Base-by-base conservation (phyloP, 1,139 yeast species). In the Yamadazyma siamensis region DNA sequence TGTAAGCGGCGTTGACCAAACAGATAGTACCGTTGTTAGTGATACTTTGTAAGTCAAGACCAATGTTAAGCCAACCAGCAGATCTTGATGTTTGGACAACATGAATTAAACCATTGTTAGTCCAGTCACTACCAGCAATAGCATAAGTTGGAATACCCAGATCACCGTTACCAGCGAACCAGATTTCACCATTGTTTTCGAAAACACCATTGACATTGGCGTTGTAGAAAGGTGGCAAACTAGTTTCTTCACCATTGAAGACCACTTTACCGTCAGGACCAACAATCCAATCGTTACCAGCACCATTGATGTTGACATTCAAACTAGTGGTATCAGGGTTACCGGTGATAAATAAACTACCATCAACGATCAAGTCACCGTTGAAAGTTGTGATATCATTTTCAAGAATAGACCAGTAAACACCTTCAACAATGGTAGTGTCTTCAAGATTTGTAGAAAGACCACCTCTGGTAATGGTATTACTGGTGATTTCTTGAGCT, bases 361-460 rank as follows among this genome's bases (percentile, higher is more conserved):
- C 52, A 31, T 46, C 33, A 17, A 44, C 44, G 5, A 32, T 34
- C 20, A 47, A 32, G 34, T 44, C 47, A 28, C 45, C 46, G 54
- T 43, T 4, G 49, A 34, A 12, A 53, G 39, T 28, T 44, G 32
- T 15, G 54, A 50, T 34, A 21, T 55, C 54, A 35, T 59, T 59
- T 39, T 60, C 47, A 30, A 60, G 41, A 21, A 61, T 53, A 15
- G 67, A 59, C 57, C 59, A 61, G 38, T 49, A 58, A 12, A 48
- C 61, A 28, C 56, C 59, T 8, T 49, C 45, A n/a, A 47, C 41
- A 29, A 62, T 46, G 6, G 40, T 42, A n/a, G 56, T 44, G 34
- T 49, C 56, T 12, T 58, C 61, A 29, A 54, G 42, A 18, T 37
- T 28, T 29, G 52, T 38, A 21, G 41, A 35, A 23, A 52, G 29